A percentile compares a stretch with the other conserved stretches of the same genome.
phyloP scores from a whole-genome alignment of 176 grass and related monocot genomes.

The Lolium multiflorum region DNA sequence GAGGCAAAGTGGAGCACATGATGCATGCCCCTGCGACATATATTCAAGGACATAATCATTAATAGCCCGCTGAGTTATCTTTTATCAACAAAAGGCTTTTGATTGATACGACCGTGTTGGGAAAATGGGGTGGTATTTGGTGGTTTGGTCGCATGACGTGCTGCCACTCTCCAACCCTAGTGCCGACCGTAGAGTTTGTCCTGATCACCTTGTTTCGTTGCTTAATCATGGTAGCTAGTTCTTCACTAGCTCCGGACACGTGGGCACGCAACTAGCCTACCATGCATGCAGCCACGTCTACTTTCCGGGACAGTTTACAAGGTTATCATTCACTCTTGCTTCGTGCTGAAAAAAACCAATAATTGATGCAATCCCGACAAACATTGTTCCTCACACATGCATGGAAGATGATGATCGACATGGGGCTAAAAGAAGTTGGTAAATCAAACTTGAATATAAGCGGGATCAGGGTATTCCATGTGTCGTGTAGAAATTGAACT shows the following conservation, averaged over 20 bases:
- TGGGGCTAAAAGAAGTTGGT: background rate
- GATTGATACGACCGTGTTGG: conserved; percentile 25
- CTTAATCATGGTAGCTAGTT: conserved; percentile 32
- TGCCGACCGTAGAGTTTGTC: conserved; percentile 18
- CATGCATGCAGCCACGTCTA: background rate
- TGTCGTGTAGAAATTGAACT: too few relatives aligned
- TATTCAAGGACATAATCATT: conserved; percentile 39
- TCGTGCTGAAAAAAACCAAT: background rate
- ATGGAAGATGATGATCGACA: background rate
- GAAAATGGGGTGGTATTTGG: conserved; percentile 14
- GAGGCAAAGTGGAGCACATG: background rate
- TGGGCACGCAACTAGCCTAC: conserved; percentile 22
- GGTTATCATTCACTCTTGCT: background rate
- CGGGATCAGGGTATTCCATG: background rate
- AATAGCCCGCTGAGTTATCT: conserved; percentile 23
- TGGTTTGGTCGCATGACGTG: conserved; percentile 43
- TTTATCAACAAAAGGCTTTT: background rate
- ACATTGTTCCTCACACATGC: background rate
- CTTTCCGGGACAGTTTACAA: background rate
- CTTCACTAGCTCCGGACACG: background rate
- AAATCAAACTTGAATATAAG: too few relatives aligned
- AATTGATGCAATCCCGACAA: background rate
- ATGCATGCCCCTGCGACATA: background rate
- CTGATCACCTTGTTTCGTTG: conserved; percentile 24
- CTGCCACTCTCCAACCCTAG: background rate